Evolutionary conservation across 1,139 yeast species (phyloP).

Genomic region (Taiozyma sp.): DNA sequence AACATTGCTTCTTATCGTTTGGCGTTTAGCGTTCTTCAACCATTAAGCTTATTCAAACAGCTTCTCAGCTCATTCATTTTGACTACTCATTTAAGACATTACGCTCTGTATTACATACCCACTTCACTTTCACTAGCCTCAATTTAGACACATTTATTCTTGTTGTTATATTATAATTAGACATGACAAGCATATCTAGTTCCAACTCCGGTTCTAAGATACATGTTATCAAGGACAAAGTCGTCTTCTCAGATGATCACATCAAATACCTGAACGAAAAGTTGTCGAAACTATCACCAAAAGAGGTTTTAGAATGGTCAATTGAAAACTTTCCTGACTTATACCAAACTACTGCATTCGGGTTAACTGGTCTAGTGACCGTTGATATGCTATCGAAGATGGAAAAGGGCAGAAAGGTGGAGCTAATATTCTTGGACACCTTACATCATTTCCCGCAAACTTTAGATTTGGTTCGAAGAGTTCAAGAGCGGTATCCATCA

Average conservation of each 20-base stretch:
- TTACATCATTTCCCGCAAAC: conserved; percentile 94
- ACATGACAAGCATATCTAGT: background rate
- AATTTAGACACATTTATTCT: background rate
- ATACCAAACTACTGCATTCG: conserved; percentile 92
- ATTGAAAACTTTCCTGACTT: conserved; percentile 72
- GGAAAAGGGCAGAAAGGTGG: conserved; percentile 42
- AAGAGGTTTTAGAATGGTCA: conserved; percentile 79
- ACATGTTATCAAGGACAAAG: conserved; percentile 19
- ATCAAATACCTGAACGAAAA: conserved; percentile 58
- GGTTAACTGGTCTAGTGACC: conserved; percentile 86
- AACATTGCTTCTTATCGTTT: background rate
- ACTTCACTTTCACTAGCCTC: background rate
- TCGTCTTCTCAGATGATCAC: conserved; percentile 41
- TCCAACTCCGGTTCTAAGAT: conserved; percentile 1
- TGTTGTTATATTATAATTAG: background rate
- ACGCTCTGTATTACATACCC: background rate
- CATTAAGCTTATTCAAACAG: background rate
- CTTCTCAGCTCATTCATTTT: background rate
- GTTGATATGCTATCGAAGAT: conserved; percentile 75
- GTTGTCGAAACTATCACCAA: conserved; percentile 52
- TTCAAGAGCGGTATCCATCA: conserved; percentile 50
- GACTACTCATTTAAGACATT: background rate
- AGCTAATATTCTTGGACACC: conserved; percentile 84
- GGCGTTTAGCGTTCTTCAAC: background rate
- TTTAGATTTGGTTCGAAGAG: conserved; percentile 57